Conservation (phyloP, 257 asterid genomes). For the Leptodermis oblonga region DNA sequence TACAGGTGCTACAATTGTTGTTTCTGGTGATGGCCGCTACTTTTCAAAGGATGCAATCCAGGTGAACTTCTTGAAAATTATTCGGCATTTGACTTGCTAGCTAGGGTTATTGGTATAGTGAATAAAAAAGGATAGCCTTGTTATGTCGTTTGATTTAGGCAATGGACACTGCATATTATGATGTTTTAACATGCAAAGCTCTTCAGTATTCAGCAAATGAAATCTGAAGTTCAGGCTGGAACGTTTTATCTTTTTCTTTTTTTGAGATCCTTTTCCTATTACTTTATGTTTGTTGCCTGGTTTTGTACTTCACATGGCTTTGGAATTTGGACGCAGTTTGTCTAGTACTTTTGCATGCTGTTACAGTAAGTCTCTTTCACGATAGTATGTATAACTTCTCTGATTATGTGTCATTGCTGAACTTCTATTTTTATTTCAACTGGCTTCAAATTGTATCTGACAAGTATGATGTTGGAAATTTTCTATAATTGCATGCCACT, state of each 20-base stretch:
- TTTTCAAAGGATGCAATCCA: conserved; percentile 90
- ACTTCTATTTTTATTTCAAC: not conserved
- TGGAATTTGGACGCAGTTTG: not conserved
- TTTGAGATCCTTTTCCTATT: not conserved
- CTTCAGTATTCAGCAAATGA: not conserved
- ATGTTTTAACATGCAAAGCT: not conserved
- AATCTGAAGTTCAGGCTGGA: not conserved
- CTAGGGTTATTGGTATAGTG: not conserved
- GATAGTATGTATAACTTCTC: no score
- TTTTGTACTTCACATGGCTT: not conserved
- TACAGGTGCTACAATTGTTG: conserved; percentile 94
- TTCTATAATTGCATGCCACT: not conserved
- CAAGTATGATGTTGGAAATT: not conserved
- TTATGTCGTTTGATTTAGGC: not conserved
- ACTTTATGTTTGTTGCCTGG: not conserved
- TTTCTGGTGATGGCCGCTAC: conserved; percentile 99
- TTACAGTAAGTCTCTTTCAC: not conserved
- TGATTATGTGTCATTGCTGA: not conserved
- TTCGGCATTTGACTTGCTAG: not conserved
- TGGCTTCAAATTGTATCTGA: not conserved
- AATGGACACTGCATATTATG: not conserved
- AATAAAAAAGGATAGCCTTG: not conserved
- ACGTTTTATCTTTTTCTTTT: not conserved
- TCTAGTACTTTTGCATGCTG: not conserved
- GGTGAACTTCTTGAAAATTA: conserved; percentile 32